These are phyloP conservation scores for Diddensiella transvaalensis DNA, from an alignment of 805 yeast genomes.

Conservation along the genomic window DNA sequence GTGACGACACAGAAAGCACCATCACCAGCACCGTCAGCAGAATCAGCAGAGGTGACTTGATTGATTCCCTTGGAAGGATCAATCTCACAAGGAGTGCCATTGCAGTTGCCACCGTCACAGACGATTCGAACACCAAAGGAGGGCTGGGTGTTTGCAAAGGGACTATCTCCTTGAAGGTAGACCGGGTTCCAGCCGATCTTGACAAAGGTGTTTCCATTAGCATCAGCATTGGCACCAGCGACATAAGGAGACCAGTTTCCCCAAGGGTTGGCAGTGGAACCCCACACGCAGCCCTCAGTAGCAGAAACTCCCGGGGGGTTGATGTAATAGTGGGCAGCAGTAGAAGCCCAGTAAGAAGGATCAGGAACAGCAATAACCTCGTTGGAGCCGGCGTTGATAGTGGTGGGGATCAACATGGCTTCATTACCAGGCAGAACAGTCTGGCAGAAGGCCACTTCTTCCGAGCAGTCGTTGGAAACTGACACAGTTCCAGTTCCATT, in stretches of 20 bases:
- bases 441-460: constrained; percentile 80
- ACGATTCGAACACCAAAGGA: constrained; percentile 67
- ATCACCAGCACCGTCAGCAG: constrained; percentile 54
- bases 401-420: constrained; percentile 88
- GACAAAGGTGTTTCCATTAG: constrained; percentile 64
- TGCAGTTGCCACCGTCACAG: constrained; percentile 67
- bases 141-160: constrained; percentile 56
- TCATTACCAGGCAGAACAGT: constrained; percentile 93
- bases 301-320: constrained; percentile 91
- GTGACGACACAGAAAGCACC: constrained; percentile 85
- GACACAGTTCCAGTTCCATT: constrained; percentile 79
- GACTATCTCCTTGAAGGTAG: constrained; percentile 53
- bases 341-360: constrained; percentile 75
- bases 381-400: constrained; percentile 47
- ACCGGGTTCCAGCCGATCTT: constrained; percentile 92
- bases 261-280: constrained; percentile 57
- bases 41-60: constrained; percentile 42
- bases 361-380: constrained; percentile 71
- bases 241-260: constrained; percentile 96
- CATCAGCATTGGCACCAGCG: constrained; percentile 84
- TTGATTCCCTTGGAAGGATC: constrained; percentile 69
- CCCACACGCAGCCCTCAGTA: constrained; percentile 94
- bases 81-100: constrained; percentile 77
- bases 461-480: constrained; percentile 49
- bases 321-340: constrained; percentile 89